Percentiles rank a stretch among this genome's conserved stretches.
These are phyloP conservation scores for Penicillium sp. DNA, from an alignment of 2,329 filamentous ascomycete genomes.

Conservation along the genomic window DNA sequence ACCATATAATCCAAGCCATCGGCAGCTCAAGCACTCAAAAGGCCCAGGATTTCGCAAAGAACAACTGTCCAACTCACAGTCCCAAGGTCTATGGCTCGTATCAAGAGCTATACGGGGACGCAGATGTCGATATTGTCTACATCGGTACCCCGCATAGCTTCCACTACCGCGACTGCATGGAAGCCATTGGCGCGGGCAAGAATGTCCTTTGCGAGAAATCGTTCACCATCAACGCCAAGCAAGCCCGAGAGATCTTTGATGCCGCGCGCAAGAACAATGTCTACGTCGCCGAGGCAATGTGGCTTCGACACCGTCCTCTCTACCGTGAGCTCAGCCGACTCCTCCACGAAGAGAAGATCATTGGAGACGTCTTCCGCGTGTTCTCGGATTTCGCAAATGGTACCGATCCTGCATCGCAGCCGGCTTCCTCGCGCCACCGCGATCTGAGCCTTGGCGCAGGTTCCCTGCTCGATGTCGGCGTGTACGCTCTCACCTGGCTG, in stretches of 20 bases:
- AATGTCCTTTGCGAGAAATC: conserved; percentile 35
- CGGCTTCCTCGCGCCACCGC: background rate
- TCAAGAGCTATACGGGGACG: conserved; percentile 15
- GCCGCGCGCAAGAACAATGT: conserved; percentile 39
- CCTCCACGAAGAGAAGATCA: conserved; percentile 9
- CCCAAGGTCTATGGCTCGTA: conserved; percentile 8
- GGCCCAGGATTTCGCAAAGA: background rate
- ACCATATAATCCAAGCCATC: conserved; percentile 2
- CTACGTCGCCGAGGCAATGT: conserved; percentile 53
- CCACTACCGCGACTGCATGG: conserved; percentile 51
- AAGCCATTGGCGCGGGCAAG: conserved; percentile 31
- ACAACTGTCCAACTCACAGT: background rate
- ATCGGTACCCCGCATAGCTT: conserved; percentile 48
- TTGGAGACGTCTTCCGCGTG: conserved; percentile 9
- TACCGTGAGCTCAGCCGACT: conserved; percentile 4
- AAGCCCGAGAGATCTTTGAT: conserved; percentile 50
- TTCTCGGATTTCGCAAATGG: background rate
- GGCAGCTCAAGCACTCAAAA: background rate
- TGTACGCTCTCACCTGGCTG: background rate
- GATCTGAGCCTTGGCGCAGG: background rate
- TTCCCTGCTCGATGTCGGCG: background rate
- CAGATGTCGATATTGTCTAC: conserved; percentile 53
- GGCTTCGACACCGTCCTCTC: conserved; percentile 14
- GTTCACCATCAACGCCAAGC: conserved; percentile 28
- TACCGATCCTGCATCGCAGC: background rate